Evolutionary conservation across 2,329 filamentous ascomycete species (phyloP), one percentile per base, ranked within the genome.

Genomic region (Dactylonectria estremocensis): DNA sequence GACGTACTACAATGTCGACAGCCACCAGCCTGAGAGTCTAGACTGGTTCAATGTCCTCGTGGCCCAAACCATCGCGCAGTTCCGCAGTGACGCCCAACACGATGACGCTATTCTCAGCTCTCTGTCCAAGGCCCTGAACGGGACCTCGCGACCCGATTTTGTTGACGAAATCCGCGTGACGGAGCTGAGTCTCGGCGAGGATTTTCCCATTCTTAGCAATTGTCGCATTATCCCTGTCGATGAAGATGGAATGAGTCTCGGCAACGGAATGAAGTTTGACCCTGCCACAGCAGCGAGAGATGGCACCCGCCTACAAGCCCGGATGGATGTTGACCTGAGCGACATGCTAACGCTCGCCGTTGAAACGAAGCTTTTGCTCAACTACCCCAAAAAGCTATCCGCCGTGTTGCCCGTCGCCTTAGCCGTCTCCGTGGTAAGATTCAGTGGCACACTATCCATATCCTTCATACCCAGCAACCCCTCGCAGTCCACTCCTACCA

Each of bases 1-100:
- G 84, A 98, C 96, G 22, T 99, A 98, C 81, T 99, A 99, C 84
- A 97, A 97, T 78, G 94, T 96, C 49, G 89, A 97, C 74, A 95
- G 94, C 67, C 96, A 99, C 80, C 96, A 98, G 81, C 96, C 96
- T 1, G 96, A 99, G 81, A 97, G 93, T 65, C 83, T 99, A 68
- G 96, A 99, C 81, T 99, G 96, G 96, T 98, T 99, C 87, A 99
- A 99, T 79, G 96, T 99, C 28, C 86, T 99, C 62, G 91, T 98
- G 58, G 96, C 95, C 2, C 96, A 99, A 82, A 97, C 96, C 0
- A 97, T 99, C 72, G 95, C 96, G 1, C 96, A 99, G 80, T 93
- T 98, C 76, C 89, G 96, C 67, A 94, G 93, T 73, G 97, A 98
- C 77, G 96, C 96, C 2, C 93, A 97, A 74, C 91, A 96, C 71